Evolutionary conservation across 108 stramenopile species (phyloP).

Genomic region (Phaeodactylum tricornutum): DNA sequence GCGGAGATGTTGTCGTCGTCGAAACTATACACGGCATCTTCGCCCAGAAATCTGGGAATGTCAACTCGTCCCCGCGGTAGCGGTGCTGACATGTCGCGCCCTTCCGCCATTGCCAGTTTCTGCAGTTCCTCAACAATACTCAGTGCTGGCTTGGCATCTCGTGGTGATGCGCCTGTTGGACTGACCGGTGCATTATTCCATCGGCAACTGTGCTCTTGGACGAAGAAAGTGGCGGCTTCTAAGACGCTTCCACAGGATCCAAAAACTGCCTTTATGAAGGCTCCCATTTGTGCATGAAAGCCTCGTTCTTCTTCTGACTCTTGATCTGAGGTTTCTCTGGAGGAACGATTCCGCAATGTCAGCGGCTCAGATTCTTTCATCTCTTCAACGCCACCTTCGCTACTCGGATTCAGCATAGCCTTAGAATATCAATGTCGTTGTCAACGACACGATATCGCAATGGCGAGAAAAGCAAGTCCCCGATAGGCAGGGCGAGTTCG

Average conservation of each 20-base stretch:
- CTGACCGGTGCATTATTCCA: neutral
- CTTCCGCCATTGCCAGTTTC: neutral
- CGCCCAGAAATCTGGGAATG: constrained; percentile 10
- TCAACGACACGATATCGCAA: too few species aligned
- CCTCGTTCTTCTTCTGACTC: constrained; percentile 6
- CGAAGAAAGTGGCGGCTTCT: constrained; percentile 2
- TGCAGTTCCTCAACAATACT: constrained; percentile 9
- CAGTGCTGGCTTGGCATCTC: constrained; percentile 2
- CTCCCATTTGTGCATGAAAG: constrained; percentile 5
- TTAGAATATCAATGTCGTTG: too few species aligned
- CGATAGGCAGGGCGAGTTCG: too few species aligned
- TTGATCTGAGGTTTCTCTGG: too few species aligned
- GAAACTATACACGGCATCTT: constrained; percentile 5
- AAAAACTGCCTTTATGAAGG: constrained; percentile 2
- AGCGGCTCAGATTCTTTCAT: too few species aligned
- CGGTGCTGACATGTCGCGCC: too few species aligned
- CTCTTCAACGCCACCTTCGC: too few species aligned
- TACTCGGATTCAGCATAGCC: too few species aligned
- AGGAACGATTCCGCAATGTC: too few species aligned
- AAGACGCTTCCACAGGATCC: constrained; percentile 3
- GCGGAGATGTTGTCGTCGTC: constrained; percentile 62
- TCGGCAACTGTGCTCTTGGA: neutral
- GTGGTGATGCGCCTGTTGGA: neutral
- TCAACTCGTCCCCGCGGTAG: constrained; percentile 1
- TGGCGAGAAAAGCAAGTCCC: too few species aligned